Evolutionary conservation across 2,329 filamentous ascomycete species (phyloP), one percentile per base, ranked within the genome.

Genomic region (Phialophora macrospora): DNA sequence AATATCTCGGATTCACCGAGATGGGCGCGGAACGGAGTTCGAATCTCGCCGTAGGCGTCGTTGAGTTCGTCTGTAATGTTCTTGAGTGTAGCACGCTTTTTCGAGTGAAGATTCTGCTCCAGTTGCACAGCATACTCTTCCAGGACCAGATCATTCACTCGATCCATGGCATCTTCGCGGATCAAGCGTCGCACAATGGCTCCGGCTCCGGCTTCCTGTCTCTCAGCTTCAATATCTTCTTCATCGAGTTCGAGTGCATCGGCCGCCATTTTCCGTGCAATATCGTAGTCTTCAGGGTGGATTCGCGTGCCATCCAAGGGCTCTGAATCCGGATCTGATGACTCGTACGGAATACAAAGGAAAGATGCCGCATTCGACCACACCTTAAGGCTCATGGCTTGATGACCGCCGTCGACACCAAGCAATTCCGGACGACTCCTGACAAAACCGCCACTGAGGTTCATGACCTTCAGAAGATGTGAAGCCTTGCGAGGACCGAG

Each of bases 281-380:
- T 89, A 72, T 99, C 95, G 78, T 99, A 99, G 76, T 99, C 95
- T 81, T 99, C 95, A 1, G 95, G 95, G 74, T 99, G 95, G 20
- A 99, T 93, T 81, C 95, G 91, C 55, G 95, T 99, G 75, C 95
- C 96, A 79, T 99, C 95, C 28, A 99, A 84, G 65, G 96, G 96
- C 75, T 99, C 95, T 0, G 93, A 92, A 14, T 90, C 85, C 1
- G 89, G 85, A 72, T 92, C 92, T 14, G 89, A 88, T n/a, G 87
- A 84, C 70, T 97, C 93, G 74, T 92, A 97, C 61, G 91, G 88
- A 66, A 99, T 91, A 75, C 88, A 96, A 41, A 99, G 80, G 81
- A 98, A 98, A 80, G 93, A 97, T 64, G 95, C 93, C 75, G 93
- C 97, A 77, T 99, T 99, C 77, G 93, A 93, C 89, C 92, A 99